These are phyloP conservation scores for Trichoderma reesei DNA, from an alignment of 495 filamentous ascomycete species.

Conservation along the genomic window DNA sequence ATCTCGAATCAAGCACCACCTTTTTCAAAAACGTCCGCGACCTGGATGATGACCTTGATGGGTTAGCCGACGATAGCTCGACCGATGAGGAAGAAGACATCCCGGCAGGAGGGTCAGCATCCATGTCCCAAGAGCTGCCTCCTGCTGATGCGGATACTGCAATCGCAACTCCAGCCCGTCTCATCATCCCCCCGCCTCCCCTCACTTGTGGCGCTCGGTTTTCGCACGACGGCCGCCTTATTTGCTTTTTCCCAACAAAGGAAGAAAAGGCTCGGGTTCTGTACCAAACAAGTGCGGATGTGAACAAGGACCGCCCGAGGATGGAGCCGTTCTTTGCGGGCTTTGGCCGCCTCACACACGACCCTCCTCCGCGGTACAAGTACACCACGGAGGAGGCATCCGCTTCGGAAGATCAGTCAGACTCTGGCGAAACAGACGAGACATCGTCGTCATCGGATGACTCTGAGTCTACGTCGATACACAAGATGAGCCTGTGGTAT, in stretches of 20 bases:
- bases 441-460: constrained; percentile 52
- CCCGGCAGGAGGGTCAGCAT: constrained; percentile 37
- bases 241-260: constrained; percentile 82
- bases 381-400: constrained; percentile 43
- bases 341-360: constrained; percentile 65
- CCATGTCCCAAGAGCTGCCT: constrained; percentile 47
- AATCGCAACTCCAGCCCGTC: constrained; percentile 51
- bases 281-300: constrained; percentile 51
- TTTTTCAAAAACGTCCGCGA: constrained; percentile 56
- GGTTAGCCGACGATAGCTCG: constrained; percentile 54
- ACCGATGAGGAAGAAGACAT: constrained; percentile 72
- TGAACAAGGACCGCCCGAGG: constrained; percentile 50
- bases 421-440: constrained; percentile 54
- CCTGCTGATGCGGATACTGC: constrained; percentile 41
- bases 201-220: constrained; percentile 68
- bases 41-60: constrained; percentile 51
- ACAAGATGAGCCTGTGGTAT: constrained; percentile 38
- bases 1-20: constrained; percentile 61
- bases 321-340: constrained; percentile 70
- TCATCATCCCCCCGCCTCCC: constrained; percentile 67
- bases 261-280: constrained; percentile 59
- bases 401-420: constrained; percentile 35
- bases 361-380: constrained; percentile 36
- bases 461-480: constrained; percentile 57
- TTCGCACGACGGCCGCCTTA: constrained; percentile 64